Percentiles rank a stretch among this genome's conserved stretches.
Conservation (phyloP, 768 basidiomycete species). For the Lentinula lateritia region DNA sequence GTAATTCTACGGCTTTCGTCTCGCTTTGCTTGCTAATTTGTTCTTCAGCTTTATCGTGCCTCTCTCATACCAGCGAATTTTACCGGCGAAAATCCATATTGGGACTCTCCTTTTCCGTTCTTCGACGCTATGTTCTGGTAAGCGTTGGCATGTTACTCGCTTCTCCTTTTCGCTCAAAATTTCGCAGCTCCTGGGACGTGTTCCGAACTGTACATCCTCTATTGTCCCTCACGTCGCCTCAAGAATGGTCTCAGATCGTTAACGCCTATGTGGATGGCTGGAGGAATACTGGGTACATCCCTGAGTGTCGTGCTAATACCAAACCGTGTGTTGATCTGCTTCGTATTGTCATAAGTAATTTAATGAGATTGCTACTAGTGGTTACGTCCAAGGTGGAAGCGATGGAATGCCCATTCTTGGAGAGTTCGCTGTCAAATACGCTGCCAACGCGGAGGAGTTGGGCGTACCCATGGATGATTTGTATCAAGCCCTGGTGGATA, state of each 20-base stretch:
- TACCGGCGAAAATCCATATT: constrained; percentile 47
- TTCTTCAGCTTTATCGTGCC: constrained; percentile 38
- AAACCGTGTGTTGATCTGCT: constrained; percentile 29
- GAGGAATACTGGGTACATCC: constrained; percentile 43
- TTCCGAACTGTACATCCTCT: constrained; percentile 49
- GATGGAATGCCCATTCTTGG: constrained; percentile 50
- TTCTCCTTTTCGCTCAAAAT: neutral
- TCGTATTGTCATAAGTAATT: too few species aligned
- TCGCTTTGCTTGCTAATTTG: neutral
- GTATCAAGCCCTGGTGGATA: constrained; percentile 44
- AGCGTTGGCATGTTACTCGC: constrained; percentile 5
- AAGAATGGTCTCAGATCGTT: constrained; percentile 42
- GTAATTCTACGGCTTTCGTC: constrained; percentile 3
- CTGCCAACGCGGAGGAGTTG: constrained; percentile 25
- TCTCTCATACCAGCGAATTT: constrained; percentile 47
- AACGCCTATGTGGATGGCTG: constrained; percentile 47
- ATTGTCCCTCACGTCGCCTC: constrained; percentile 37
- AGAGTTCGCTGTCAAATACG: constrained; percentile 47
- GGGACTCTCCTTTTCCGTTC: constrained; percentile 40
- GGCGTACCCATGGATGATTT: constrained; percentile 40
- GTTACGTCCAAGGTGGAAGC: constrained; percentile 44
- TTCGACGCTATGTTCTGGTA: constrained; percentile 49
- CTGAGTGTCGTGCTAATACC: constrained; percentile 46
- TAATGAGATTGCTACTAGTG: constrained; percentile 18
- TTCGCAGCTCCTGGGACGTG: constrained; percentile 42